Base-by-base conservation (phyloP, 495 filamentous ascomycete species). In the Bombardia bombarda region DNA sequence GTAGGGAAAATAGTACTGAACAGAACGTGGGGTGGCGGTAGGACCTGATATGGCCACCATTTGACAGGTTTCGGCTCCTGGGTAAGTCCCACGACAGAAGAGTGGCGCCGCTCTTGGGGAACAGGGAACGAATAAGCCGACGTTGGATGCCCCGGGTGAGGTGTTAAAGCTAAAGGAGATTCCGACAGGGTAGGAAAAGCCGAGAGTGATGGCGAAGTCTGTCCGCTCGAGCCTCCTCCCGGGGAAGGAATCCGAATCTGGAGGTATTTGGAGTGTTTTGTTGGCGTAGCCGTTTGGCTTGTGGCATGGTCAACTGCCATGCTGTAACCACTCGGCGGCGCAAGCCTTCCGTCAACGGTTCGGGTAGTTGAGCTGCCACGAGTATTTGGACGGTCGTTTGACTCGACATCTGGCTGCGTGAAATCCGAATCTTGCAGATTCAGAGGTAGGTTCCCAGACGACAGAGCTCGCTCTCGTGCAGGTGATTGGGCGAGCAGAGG, bases 1-100 rank as follows among this genome's bases (percentile, higher is more conserved):
- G 92, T 96, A 8, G 93, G 93, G 51, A 97, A 99, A 3, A 97
- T 66, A 1, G 86, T 92, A 13, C 72, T 73, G 3, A 75, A 56
- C 19, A 97, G 64, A n/a, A 80, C 61, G 31, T 82, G 69, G 2
- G 85, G 86, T 9, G 83, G 64, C 5, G 87, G 81, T 2, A 90
- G 63, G n/a, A 83, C 23, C 17, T 59, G 67, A 56, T 85, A 83
- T 8, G 84, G 85, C 87, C 87, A 94, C 80, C 83, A 86, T 13
- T 56, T 66, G 30, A 76, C 60, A 7, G 69, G 68, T 18, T 57
- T 71, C 1, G 62, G 62, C 39, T 43, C 38, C 14, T 75, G 79
- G 16, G 73, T 66, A 22, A 67, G 33, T 1, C 39, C 45, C 7
- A 53, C 48, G 21, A 60, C 51, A 8, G 61, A 53, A 25, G 52